These are phyloP conservation scores for Funneliformis geosporum DNA, from an alignment of 192 early-diverging fungal species.

Conservation along the genomic window DNA sequence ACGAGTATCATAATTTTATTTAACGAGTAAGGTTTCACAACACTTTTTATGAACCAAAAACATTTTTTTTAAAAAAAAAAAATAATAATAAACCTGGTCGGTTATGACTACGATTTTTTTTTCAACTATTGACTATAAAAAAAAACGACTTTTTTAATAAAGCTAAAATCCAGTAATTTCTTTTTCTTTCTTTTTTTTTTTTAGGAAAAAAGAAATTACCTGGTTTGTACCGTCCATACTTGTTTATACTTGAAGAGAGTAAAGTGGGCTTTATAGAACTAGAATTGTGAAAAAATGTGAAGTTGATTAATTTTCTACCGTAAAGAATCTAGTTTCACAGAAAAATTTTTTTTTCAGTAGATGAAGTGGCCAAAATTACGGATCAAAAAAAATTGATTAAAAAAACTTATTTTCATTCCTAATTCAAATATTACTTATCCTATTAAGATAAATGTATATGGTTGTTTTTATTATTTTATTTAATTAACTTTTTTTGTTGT, in stretches of 20 bases:
- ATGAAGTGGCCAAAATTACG: too few relatives aligned
- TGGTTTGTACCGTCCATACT: neutral
- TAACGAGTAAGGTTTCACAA: neutral
- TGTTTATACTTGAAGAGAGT: neutral
- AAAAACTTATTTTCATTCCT: too few relatives aligned
- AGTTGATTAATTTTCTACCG: too few relatives aligned
- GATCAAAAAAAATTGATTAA: too few relatives aligned
- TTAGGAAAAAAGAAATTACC: neutral
- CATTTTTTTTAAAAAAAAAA: neutral
- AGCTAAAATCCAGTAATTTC: neutral
- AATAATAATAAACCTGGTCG: constrained; percentile 31
- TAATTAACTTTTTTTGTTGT: too few relatives aligned
- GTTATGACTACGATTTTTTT: constrained; percentile 19
- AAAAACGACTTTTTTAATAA: neutral
- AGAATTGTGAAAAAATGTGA: too few relatives aligned
- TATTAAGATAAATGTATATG: too few relatives aligned
- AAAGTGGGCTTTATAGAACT: too few relatives aligned
- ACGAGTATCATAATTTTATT: neutral
- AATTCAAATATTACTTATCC: too few relatives aligned
- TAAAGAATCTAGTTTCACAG: too few relatives aligned
- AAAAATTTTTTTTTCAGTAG: too few relatives aligned
- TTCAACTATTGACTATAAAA: constrained; percentile 2
- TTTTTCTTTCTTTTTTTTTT: neutral
- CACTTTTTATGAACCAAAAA: neutral
- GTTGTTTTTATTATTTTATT: too few relatives aligned